These are phyloP conservation scores for Cicer cuneatum DNA, from an alignment of 306 rosid species.

Conservation along the genomic window DNA sequence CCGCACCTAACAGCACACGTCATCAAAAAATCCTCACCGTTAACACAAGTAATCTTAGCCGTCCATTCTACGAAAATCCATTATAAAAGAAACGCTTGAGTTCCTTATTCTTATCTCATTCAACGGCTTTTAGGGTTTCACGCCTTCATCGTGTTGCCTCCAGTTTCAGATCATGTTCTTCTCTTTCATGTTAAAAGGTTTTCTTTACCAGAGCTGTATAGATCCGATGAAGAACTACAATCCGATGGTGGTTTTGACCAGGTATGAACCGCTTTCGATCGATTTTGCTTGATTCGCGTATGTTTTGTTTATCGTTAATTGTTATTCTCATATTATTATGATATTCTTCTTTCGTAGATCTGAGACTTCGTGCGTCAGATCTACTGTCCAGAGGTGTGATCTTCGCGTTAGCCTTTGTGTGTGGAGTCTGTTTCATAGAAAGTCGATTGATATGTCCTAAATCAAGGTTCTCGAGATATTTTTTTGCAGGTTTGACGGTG, in stretches of 20 bases:
- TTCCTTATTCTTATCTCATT: neutral
- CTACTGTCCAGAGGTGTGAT: neutral
- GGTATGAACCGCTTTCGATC: neutral
- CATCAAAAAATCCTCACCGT: slow-evolving; percentile 36
- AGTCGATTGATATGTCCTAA: neutral
- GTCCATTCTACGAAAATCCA: slow-evolving; percentile 28
- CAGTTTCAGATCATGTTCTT: neutral
- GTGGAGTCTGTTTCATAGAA: slow-evolving; percentile 13
- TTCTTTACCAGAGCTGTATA: neutral
- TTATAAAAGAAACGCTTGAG: slow-evolving; percentile 39
- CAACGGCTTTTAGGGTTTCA: neutral
- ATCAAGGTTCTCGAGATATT: slow-evolving; percentile 22
- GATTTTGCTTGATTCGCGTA: fast-evolving
- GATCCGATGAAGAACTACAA: slow-evolving; percentile 45
- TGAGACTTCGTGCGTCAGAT: neutral
- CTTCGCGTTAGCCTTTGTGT: slow-evolving; percentile 10
- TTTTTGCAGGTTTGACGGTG: slow-evolving; percentile 39
- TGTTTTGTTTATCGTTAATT: neutral
- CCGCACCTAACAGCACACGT: slow-evolving; percentile 46
- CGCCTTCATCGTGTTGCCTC: fast-evolving
- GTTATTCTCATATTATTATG: neutral
- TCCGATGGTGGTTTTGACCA: neutral
- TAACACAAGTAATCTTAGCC: slow-evolving; percentile 44
- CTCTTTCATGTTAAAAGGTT: neutral
- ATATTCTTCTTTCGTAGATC: neutral